Evolutionary conservation across 1,284 basidiomycete species (phyloP), one percentile per base, ranked within the genome.

Genomic region (Irpex sp.): DNA sequence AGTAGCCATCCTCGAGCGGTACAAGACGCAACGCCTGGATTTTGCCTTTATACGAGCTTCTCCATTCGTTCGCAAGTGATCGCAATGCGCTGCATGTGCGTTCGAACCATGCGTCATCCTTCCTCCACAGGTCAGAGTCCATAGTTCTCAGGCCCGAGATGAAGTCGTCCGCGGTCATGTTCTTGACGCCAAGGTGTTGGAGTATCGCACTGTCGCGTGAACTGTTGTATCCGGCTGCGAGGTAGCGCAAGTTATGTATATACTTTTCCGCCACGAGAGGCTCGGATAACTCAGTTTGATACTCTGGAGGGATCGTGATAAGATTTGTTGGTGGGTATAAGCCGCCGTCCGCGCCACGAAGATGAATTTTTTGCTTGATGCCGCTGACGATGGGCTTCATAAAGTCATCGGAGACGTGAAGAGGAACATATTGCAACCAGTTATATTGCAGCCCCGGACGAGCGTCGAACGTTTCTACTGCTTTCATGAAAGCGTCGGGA

Each of bases 351-450:
- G 10, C 6, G 6, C 39, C 39, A 42, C 39, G 39, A n/a, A 42
- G 39, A 12, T 9, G 39, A 42, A 42, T 4, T 4, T 7, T 3
- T 42, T 42, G 12, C 39, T 42, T 42, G 39, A 42, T 42, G 39
- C 39, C 39, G 10, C 3, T 42, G 39, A 42, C 6, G 39, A 42
- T 42, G 39, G 58, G 67, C 49, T n/a, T 52, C 36, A 59, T 47
- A 28, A 59, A 53, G 16, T n/a, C 14, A 54, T 52, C 18, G 37
- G 66, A 57, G 48, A 54, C 35, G 28, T 51, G 21, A 7, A 19
- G 37, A 19, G 64, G 66, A 16, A 69, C 37, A 54, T 66, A 69
- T 21, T 60, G 63, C 23, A 66, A 57, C 67, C 67, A 69, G 21
- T 58, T 54, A 23, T 61, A 60, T 39, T 53, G 54, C 16, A 69